phyloP scores from a whole-genome alignment of 2,329 filamentous ascomycete genomes.

The Colletotrichum lini region DNA sequence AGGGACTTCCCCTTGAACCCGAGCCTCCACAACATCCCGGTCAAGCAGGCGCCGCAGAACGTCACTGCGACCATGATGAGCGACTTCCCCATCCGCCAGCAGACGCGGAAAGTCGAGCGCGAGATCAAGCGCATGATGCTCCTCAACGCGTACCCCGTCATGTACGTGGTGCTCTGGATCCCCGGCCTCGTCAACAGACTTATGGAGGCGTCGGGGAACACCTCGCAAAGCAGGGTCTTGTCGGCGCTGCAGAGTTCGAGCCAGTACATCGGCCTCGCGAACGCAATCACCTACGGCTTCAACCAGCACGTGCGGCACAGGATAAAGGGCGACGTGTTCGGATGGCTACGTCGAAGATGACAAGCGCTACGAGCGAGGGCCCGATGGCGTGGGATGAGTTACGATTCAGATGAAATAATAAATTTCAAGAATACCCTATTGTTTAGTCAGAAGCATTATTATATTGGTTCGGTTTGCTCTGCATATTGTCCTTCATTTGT shows the following conservation, averaged over 20 bases:
- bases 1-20: constrained; percentile 33
- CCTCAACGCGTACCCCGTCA: constrained; percentile 55
- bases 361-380: neutral
- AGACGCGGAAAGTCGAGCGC: constrained; percentile 44
- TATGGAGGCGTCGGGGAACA: constrained; percentile 48
- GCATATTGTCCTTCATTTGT: neutral
- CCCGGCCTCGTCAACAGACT: constrained; percentile 54
- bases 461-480: neutral
- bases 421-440: constrained; percentile 37
- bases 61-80: constrained; percentile 37
- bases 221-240: constrained; percentile 42
- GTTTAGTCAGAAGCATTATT: constrained; percentile 15
- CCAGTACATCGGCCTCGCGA: constrained; percentile 55
- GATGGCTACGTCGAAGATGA: constrained; percentile 26
- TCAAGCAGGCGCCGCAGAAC: constrained; percentile 2
- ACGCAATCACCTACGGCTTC: constrained; percentile 56
- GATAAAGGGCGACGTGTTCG: constrained; percentile 35
- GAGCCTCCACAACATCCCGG: constrained; percentile 14
- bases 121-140: constrained; percentile 52
- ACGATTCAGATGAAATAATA: constrained; percentile 35
- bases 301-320: constrained; percentile 50
- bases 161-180: constrained; percentile 56
- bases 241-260: constrained; percentile 52
- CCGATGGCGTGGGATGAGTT: constrained; percentile 19
- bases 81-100: constrained; percentile 43